Base-by-base conservation (phyloP, 139 green algal species). In the Chlorella sp. region DNA sequence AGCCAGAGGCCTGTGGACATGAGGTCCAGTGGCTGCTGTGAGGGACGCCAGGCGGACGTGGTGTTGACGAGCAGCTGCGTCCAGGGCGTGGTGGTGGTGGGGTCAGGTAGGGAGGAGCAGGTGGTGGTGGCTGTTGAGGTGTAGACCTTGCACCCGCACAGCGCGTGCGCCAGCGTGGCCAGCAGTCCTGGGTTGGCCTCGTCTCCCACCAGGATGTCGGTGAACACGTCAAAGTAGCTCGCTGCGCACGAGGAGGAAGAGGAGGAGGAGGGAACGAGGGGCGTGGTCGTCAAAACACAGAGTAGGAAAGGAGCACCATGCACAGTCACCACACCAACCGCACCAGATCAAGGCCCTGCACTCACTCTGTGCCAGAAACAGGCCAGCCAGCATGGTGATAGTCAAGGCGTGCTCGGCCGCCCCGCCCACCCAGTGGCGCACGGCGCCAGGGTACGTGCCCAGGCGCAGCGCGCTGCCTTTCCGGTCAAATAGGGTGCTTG, bases 141-240 rank as follows among this genome's bases (percentile, higher is more conserved):
- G 42, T 55, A 55, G 42, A 55, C 42, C 10, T 55, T 10, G 42
- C 42, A 55, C 17, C 17, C 17, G 42, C 42, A 55, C 10, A 55
- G 17, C 42, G 10, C 10, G 10, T 10, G 10, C 10, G 17, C 42
- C 42, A 55, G 10, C 10, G 42, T 55, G 42, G 10, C 34, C 3
- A 67, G n/a, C 23, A 67, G 23, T 14, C 61, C 61, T 34, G 61
- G 61, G 61, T 67, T 67, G 23, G 33, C 2, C 6, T 6, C 27
- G 10, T 26, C 24, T 2, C 61, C 61, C 61, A 67, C n/a, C 61
- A 67, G 61, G 27, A 67, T 67, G 61, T 67, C 61, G 6, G 61
- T 27, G 61, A 67, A 35, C n/a, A 67, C 34, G 27, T 67, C 61
- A 27, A 67, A 30, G n/a, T 35, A 67, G 3, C 3, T 27, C 3